phyloP scores from a whole-genome alignment of 2,329 filamentous ascomycete species.

The Emericellopsis cladophorae region DNA sequence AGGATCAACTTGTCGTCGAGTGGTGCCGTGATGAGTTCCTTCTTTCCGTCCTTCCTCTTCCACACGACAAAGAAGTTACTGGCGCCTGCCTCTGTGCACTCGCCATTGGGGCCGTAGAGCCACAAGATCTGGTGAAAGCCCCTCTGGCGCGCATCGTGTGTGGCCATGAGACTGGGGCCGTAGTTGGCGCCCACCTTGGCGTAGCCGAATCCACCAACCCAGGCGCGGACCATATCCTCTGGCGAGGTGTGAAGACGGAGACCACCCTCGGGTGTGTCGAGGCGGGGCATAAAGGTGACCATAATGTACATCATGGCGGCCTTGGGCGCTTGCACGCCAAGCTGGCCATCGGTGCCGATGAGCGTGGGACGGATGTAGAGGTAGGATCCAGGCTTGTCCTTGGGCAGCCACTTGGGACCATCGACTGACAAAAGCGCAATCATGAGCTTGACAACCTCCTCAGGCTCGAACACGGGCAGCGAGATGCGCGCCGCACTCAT shows the following conservation, averaged over 20 bases:
- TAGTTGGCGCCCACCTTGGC: slow-evolving; percentile 94
- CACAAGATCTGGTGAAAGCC: slow-evolving; percentile 91
- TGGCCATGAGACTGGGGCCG: slow-evolving; percentile 69
- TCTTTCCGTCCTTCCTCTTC: slow-evolving; percentile 38
- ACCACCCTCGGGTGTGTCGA: slow-evolving; percentile 39
- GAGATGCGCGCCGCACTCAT: slow-evolving; percentile 53
- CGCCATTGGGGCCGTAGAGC: slow-evolving; percentile 67
- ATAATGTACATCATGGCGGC: slow-evolving; percentile 88
- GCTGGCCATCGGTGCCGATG: slow-evolving; percentile 68
- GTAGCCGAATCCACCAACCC: slow-evolving; percentile 86
- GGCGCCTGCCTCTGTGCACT: slow-evolving; percentile 83
- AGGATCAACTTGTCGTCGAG: slow-evolving; percentile 75
- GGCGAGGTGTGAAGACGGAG: slow-evolving; percentile 68
- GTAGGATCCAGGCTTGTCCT: slow-evolving; percentile 53
- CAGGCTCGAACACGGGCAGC: slow-evolving; percentile 59
- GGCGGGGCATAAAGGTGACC: slow-evolving; percentile 45
- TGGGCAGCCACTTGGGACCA: slow-evolving; percentile 68
- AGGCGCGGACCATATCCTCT: slow-evolving; percentile 77
- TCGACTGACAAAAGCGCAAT: slow-evolving; percentile 59
- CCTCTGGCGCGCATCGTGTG: slow-evolving; percentile 55
- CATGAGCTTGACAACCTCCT: slow-evolving; percentile 63
- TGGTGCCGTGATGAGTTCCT: slow-evolving; percentile 68
- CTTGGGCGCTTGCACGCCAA: slow-evolving; percentile 68
- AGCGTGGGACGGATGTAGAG: slow-evolving; percentile 80
- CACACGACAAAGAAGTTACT: slow-evolving; percentile 87